Evolutionary conservation across 371 early-diverging fungal species (phyloP).

Genomic region (Cokeromyces recurvatus): DNA sequence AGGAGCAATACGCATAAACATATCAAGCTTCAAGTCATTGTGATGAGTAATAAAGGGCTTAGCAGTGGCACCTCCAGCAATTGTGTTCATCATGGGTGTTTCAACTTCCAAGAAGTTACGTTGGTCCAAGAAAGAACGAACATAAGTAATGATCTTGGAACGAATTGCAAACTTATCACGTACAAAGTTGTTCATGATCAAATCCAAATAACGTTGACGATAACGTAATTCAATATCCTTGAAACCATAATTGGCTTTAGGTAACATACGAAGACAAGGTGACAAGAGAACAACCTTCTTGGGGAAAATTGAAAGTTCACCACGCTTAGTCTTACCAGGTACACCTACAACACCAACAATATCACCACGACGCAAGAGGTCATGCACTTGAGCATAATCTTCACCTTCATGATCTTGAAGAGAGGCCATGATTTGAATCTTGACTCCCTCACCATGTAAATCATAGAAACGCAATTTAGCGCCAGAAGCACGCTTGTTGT

Average conservation of each 20-base stretch:
- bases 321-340: slow-evolving; percentile 93
- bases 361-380: slow-evolving; percentile 93
- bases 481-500: slow-evolving; percentile 85
- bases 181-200: slow-evolving; percentile 97
- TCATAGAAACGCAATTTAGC: slow-evolving; percentile 95
- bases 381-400: slow-evolving; percentile 79
- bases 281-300: slow-evolving; percentile 82
- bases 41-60: slow-evolving; percentile 99
- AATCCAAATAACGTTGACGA: slow-evolving; percentile 98
- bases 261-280: slow-evolving; percentile 97
- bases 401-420: slow-evolving; percentile 72
- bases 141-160: slow-evolving; percentile 90
- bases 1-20: slow-evolving; percentile 99
- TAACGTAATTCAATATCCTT: slow-evolving; percentile 96
- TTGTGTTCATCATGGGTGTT: slow-evolving; percentile 99
- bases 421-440: slow-evolving; percentile 94
- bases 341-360: slow-evolving; percentile 95
- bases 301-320: slow-evolving; percentile 97
- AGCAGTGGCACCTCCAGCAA: slow-evolving; percentile 99
- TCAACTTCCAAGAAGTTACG: slow-evolving; percentile 99
- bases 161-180: slow-evolving; percentile 93
- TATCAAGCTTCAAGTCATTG: slow-evolving; percentile 98
- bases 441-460: slow-evolving; percentile 89
- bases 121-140: slow-evolving; percentile 93
- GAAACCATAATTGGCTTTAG: slow-evolving; percentile 95